Base-by-base conservation (phyloP, 352 stramenopile species). In the Phytophthora constricta region DNA sequence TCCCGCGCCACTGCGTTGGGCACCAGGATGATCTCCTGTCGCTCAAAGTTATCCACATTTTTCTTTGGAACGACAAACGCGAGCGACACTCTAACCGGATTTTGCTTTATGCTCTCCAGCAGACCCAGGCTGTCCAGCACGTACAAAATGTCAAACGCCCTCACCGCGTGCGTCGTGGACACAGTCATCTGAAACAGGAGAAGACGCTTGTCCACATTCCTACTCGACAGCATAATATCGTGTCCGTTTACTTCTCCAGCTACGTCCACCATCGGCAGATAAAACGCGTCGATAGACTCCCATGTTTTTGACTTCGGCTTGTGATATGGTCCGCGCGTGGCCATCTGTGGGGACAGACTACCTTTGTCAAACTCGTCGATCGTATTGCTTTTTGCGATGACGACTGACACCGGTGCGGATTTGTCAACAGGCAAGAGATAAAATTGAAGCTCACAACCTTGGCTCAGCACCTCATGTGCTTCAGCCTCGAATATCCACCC, bases 201-300 rank as follows among this genome's bases (percentile, higher is more conserved):
- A 10, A 47, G 17, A 16, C 8, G 39, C 11, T 47, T 19, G 5
- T 47, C 17, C 39, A 8, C n/a, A 47, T 47, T 47, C 39, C 39
- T 37, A 20, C 17, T 47, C 39, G 17, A 47, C 39, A 22, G n/a
- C n/a, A 7, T 19, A n/a, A 16, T 16, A 47, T 22, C 39, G 7
- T 47, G 7, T 47, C n/a, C n/a, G n/a, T n/a, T n/a, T n/a, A n/a
- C 39, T n/a, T 22, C 8, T 5, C 5, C 39, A 23, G 17, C 13
- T 8, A 19, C 39, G 5, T 47, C 39, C 17, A 23, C n/a, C 39
- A 19, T n/a, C 39, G 39, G 39, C 17, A 47, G 39, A 16, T 47
- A 47, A 22, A 47, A 19, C 17, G 39, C 39, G 39, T 47, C 39
- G 39, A 47, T 47, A n/a, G 39, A 47, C 39, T 47, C 39, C 8